Base-by-base conservation (phyloP, 441 rosid species). In the Populus trichocarpa region DNA sequence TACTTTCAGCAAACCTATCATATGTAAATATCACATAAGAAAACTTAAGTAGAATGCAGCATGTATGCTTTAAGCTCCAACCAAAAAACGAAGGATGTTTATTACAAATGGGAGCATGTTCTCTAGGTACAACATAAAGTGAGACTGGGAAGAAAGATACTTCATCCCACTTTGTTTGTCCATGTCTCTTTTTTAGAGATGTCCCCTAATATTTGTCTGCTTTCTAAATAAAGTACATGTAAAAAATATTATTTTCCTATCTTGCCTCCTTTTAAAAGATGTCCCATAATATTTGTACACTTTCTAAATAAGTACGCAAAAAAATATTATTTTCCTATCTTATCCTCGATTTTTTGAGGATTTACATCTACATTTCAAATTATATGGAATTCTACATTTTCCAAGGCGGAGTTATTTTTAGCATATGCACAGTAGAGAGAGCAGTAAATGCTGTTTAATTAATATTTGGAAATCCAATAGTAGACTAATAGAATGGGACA, bases 1-100 rank as follows among this genome's bases (percentile, higher is more conserved):
- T 89, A 46, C 85, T 83, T 69, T 93, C 97, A 74, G 95, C 92
- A 86, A 89, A 93, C 75, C 99, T 96, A 75, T 75, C 50, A 72
- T n/a, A 83, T 22, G 25, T 35, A 69, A 77, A 79, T 57, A 67
- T 42, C 32, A 36, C 63, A 72, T 83, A 83, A 83, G 76, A n/a
- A n/a, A 71, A 70, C 63, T 25, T 36, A 38, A 50, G 14, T 72
- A 57, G 22, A 53, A 71, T 10, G 67, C 38, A 78, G 30, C 7
- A 53, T 32, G 42, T 32, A 26, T 53, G 6, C n/a, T 82, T 69
- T 22, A 38, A 73, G 35, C 70, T 72, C 25, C 30, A 53, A 14
- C 32, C 32, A 71, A 22, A 4, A 30, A 71, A 59, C 36, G 26
- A 5, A 69, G 28, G 32, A 8, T 22, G 65, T 8, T 28, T 11